These are phyloP conservation scores for Phytophthora sp. DNA, from an alignment of 352 stramenopile species.

Conservation along the genomic window DNA sequence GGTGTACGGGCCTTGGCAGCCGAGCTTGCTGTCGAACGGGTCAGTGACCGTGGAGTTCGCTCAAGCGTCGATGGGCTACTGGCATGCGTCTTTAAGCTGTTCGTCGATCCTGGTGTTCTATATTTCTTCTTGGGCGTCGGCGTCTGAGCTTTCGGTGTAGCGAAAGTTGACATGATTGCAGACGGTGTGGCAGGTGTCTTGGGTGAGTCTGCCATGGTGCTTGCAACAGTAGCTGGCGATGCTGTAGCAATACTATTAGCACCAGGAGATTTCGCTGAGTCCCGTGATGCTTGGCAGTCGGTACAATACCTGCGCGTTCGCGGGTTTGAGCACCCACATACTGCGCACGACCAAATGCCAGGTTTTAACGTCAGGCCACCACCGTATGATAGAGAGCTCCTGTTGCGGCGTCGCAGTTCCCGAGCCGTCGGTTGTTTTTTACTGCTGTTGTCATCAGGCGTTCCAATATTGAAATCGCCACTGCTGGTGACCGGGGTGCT, in stretches of 20 bases:
- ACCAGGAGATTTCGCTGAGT: conserved; percentile 27
- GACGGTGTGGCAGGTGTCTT: conserved; percentile 21
- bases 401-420: conserved; percentile 38
- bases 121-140: conserved; percentile 18
- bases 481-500: conserved; percentile 10
- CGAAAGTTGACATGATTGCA: not conserved
- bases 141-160: conserved; percentile 11
- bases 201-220: conserved; percentile 9
- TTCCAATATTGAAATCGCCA: conserved; percentile 25
- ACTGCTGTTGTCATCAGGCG: conserved; percentile 2
- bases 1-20: conserved; percentile 30
- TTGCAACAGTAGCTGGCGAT: conserved; percentile 18
- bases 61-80: conserved; percentile 22
- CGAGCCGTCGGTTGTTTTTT: conserved; percentile 31
- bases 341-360: conserved; percentile 60
- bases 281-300: conserved; percentile 45
- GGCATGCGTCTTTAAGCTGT: conserved; percentile 20
- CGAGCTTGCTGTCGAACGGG: conserved; percentile 36
- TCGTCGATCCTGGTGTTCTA: conserved; percentile 13
- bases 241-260: conserved; percentile 9
- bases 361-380: conserved; percentile 41
- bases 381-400: conserved; percentile 26
- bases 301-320: conserved; percentile 53
- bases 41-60: conserved; percentile 23
- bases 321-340: conserved; percentile 60